Evolutionary conservation across 371 early-diverging fungal species (phyloP).

Genomic region (Blyttiomyces sp.): DNA sequence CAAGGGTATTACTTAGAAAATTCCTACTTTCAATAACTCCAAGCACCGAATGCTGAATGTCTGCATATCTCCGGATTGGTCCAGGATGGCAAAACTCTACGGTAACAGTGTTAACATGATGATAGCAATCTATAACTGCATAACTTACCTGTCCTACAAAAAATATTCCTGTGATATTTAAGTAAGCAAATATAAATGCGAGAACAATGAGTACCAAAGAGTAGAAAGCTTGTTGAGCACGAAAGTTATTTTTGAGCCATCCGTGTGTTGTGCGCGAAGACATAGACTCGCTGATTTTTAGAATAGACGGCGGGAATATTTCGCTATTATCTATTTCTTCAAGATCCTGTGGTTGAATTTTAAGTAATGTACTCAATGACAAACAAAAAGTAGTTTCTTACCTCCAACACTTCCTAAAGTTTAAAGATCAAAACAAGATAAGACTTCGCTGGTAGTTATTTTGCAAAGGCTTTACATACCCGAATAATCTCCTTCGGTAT

Average conservation of each 20-base stretch:
- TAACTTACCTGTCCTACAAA: not conserved
- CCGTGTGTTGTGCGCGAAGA: too few relatives aligned
- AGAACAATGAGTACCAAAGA: not conserved
- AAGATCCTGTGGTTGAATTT: too few relatives aligned
- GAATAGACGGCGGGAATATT: conserved; percentile 1
- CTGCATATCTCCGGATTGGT: not conserved
- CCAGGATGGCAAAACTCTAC: not conserved
- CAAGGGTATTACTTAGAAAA: too few relatives aligned
- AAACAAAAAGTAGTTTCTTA: too few relatives aligned
- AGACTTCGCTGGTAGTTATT: too few relatives aligned
- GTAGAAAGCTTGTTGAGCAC: not conserved
- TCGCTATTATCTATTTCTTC: not conserved
- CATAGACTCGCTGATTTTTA: not conserved
- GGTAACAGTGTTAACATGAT: not conserved
- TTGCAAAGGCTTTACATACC: too few relatives aligned
- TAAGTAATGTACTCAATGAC: too few relatives aligned
- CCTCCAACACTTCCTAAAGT: not conserved
- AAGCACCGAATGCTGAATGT: too few relatives aligned
- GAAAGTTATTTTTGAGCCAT: too few relatives aligned
- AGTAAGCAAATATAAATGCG: not conserved
- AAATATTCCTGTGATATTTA: not conserved
- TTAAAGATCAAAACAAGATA: too few relatives aligned
- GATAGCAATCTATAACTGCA: not conserved
- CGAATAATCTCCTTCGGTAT: not conserved
- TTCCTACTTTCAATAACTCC: too few relatives aligned